Percentiles rank a stretch among this genome's conserved stretches.
phyloP scores from a whole-genome alignment of 164 flowering plant genomes.

The Hamamelis virginiana region DNA sequence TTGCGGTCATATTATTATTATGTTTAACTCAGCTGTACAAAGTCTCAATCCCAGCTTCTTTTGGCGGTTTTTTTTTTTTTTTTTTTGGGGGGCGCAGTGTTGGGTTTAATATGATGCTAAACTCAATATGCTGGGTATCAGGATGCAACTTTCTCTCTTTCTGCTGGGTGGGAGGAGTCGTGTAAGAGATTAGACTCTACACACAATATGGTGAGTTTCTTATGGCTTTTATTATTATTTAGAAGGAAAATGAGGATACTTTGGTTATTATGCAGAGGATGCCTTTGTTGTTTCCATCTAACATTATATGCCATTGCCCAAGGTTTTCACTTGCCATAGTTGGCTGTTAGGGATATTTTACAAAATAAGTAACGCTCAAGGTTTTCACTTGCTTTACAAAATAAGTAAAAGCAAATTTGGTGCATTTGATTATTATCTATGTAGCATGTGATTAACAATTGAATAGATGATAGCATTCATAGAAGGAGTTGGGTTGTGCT shows the following conservation, averaged over 20 bases:
- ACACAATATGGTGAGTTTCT: not conserved
- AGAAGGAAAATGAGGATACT: not conserved
- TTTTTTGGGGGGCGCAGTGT: not conserved
- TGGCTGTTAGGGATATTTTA: no score
- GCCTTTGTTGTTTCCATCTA: no score
- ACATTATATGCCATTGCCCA: no score
- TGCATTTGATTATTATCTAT: no score
- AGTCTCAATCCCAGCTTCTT: not conserved
- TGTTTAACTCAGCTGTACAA: not conserved
- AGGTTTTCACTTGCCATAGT: no score
- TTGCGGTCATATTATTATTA: not conserved
- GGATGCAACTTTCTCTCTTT: not conserved
- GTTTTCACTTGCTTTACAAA: no score
- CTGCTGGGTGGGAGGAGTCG: no score
- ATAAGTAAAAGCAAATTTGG: no score
- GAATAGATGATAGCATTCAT: no score
- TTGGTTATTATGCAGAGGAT: not conserved
- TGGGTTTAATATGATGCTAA: no score
- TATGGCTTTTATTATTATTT: not conserved
- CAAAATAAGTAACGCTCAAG: no score
- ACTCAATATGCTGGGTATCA: not conserved
- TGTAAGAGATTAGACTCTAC: not conserved
- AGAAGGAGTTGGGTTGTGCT: not conserved
- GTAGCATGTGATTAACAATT: no score
- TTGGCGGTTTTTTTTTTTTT: not conserved